phyloP scores from a whole-genome alignment of 768 basidiomycete genomes.

The Favolaschia claudopus region DNA sequence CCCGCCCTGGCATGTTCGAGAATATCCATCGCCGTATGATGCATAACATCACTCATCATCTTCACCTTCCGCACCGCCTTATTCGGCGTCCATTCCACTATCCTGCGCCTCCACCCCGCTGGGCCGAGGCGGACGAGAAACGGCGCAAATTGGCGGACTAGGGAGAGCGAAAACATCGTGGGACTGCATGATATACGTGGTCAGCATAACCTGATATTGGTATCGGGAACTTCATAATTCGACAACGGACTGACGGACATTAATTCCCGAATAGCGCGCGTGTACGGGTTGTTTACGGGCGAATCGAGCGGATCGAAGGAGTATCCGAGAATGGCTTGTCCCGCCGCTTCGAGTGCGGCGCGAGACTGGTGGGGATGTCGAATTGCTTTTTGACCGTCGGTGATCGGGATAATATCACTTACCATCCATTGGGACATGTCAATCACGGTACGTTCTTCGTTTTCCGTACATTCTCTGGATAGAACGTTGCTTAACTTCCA shows the following conservation, averaged over 20 bases:
- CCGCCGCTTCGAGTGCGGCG: constrained; percentile 52
- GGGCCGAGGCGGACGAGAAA: constrained; percentile 50
- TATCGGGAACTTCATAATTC: too few relatives aligned
- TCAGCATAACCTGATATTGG: too few relatives aligned
- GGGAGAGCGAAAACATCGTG: constrained; percentile 51
- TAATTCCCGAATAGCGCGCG: constrained; percentile 52
- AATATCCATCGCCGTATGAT: constrained; percentile 49
- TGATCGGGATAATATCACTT: background rate
- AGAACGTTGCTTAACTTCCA: constrained; percentile 43
- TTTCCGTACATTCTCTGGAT: constrained; percentile 33
- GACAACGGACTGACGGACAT: too few relatives aligned
- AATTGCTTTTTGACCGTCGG: background rate
- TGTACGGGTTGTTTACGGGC: constrained; percentile 50
- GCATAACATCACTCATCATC: constrained; percentile 57
- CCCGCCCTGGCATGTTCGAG: constrained; percentile 45
- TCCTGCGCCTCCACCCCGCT: constrained; percentile 48
- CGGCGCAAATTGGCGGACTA: constrained; percentile 55
- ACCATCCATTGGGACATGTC: constrained; percentile 56
- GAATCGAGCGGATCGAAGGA: constrained; percentile 57
- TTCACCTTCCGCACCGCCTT: constrained; percentile 49
- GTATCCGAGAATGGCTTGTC: constrained; percentile 52
- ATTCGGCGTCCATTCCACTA: constrained; percentile 51
- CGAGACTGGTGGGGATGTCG: constrained; percentile 38
- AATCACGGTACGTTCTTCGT: constrained; percentile 34
- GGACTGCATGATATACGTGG: too few relatives aligned